Conservation (phyloP, 768 basidiomycete genomes). For the Omphalotus guepiniiformis region DNA sequence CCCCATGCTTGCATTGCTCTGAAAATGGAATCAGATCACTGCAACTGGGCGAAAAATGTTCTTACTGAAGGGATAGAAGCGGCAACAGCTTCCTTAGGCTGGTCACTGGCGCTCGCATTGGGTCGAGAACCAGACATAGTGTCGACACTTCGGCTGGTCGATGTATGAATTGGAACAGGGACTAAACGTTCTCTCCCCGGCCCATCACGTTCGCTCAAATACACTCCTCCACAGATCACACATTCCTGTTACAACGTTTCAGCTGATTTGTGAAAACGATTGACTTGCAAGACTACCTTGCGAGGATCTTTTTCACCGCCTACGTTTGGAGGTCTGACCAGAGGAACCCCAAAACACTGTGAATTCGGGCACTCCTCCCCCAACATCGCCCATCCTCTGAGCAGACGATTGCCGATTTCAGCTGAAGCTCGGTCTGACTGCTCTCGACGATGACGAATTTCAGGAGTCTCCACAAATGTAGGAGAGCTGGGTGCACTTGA, state of each 20-base stretch:
- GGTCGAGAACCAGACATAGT: conserved; percentile 3
- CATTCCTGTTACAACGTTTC: conserved; percentile 54
- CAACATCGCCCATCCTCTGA: conserved; percentile 86
- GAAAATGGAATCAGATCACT: too few species aligned
- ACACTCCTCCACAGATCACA: conserved; percentile 67
- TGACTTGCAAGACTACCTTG: conserved; percentile 42
- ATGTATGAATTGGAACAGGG: conserved; percentile 14
- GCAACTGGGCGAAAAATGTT: too few species aligned
- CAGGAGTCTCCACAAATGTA: conserved; percentile 62
- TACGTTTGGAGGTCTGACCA: conserved; percentile 70
- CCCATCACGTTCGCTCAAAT: conserved; percentile 49
- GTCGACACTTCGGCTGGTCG: too few species aligned
- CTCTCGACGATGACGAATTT: conserved; percentile 61
- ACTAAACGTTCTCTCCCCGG: conserved; percentile 46
- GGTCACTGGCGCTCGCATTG: background rate
- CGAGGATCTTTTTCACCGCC: conserved; percentile 57
- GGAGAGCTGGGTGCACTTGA: conserved; percentile 60
- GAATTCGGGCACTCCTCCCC: conserved; percentile 75
- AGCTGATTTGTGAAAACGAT: conserved; percentile 3
- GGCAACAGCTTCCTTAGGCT: conserved; percentile 9
- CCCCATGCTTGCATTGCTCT: too few species aligned
- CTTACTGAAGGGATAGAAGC: too few species aligned
- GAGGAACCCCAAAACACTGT: conserved; percentile 75
- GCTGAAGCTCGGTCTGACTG: conserved; percentile 80
- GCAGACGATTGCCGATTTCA: conserved; percentile 71